Evolutionary conservation across 192 early-diverging fungal species (phyloP).

Genomic region (Backusella circina): DNA sequence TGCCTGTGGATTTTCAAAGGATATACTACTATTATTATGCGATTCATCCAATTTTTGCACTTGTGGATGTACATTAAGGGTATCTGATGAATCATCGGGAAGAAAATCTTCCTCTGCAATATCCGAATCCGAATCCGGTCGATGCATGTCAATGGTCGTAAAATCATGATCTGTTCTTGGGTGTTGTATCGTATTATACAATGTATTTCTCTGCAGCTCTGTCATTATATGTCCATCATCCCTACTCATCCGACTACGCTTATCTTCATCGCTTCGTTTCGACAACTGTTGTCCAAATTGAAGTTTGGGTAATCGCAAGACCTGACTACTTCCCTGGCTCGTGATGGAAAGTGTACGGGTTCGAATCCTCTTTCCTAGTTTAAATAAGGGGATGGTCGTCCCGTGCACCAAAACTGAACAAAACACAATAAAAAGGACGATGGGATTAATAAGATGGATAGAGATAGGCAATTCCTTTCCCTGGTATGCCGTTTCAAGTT

Average conservation of each 20-base stretch:
- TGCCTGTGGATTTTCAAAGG: slow-evolving; percentile 15
- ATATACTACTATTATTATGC: slow-evolving; percentile 1
- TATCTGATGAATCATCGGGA: neutral
- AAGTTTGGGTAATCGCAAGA: slow-evolving; percentile 27
- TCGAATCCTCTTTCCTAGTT: slow-evolving; percentile 49
- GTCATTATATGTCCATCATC: slow-evolving; percentile 10
- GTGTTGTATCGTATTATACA: slow-evolving; percentile 25
- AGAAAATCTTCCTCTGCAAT: slow-evolving; percentile 9
- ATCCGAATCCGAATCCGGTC: neutral
- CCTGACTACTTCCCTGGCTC: slow-evolving; percentile 19
- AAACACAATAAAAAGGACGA: slow-evolving; percentile 75
- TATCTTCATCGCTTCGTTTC: slow-evolving; percentile 15
- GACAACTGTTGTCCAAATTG: slow-evolving; percentile 25
- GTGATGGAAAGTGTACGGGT: slow-evolving; percentile 34
- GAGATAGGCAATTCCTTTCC: slow-evolving; percentile 16
- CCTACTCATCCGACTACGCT: neutral
- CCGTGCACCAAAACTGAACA: slow-evolving; percentile 83
- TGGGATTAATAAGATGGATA: slow-evolving; percentile 41
- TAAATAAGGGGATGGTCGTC: slow-evolving; percentile 71
- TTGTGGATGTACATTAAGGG: neutral
- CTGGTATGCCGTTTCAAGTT: slow-evolving; percentile 20
- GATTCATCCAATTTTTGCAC: neutral
- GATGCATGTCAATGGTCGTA: neutral
- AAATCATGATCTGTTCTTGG: neutral
- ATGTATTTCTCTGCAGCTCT: slow-evolving; percentile 19